Evolutionary conservation across 192 early-diverging fungal genomes (phyloP), one percentile per base, ranked within the genome.

Genomic region (Mortierella claussenii): DNA sequence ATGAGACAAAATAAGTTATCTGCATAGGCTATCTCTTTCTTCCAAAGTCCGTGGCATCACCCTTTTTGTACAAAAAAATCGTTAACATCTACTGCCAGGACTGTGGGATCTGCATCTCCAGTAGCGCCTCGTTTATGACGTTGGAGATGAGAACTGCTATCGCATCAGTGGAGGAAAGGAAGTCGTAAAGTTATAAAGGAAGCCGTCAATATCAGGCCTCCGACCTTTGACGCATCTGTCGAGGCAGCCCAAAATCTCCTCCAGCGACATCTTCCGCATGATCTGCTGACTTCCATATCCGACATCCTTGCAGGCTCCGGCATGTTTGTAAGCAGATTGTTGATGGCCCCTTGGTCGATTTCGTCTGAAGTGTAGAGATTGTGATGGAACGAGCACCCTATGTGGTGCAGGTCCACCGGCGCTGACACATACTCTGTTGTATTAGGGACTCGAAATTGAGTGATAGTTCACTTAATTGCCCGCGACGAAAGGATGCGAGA

Each of bases 41-140:
- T n/a, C 31, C 44, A 9, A 62, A 33, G 17, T 60, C 44, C 13
- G 58, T 26, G 0, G 55, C 52, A n/a, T 55, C 59, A 0, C 63
- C 71, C 45, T 65, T 59, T 42, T 76, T 65, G 40, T 60, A 66
- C 0, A 76, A 27, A 6, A 78, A 42, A 27, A 78, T 68, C 59
- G 68, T 66, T 13, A 31, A 17, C 7, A 65, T 78, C 53, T 61
- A 37, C 6, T 31, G 56, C 43, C 56, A 58, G 13, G 56, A 46
- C 17, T 43, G 56, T 9, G 56, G 56, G 4, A 58, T 58, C 40
- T 37, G 26, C 17, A 27, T 27, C 0, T 44, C 10, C 26, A 17
- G 10, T 13, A 58, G 37, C 9, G 44, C 42, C 27, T 30, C 24
- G 24, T 37, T 31, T 43, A 58, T 58, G 6, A 58, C 56, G 1